Evolutionary conservation across 352 stramenopile genomes (phyloP).

Genomic region (Phytophthora palmivora): DNA sequence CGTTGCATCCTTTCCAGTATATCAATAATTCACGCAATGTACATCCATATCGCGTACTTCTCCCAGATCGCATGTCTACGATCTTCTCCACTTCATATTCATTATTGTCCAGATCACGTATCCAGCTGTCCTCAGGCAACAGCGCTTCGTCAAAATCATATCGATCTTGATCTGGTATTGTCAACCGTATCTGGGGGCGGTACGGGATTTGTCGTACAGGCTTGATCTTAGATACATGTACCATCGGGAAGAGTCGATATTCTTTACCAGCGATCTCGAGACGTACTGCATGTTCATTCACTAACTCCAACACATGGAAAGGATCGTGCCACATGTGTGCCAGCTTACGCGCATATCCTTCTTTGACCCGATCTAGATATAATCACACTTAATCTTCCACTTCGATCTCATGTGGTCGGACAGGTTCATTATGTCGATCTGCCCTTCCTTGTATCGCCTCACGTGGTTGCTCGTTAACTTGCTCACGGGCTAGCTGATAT

Average conservation of each 20-base stretch:
- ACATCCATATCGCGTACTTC: slow-evolving; percentile 6
- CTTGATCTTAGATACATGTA: slow-evolving; percentile 36
- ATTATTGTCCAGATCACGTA: not conserved
- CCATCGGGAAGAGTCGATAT: slow-evolving; percentile 30
- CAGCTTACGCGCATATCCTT: slow-evolving; percentile 28
- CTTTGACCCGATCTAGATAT: slow-evolving; percentile 8
- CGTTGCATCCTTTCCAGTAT: slow-evolving; percentile 16
- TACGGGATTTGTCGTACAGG: not conserved
- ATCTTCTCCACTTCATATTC: slow-evolving; percentile 20
- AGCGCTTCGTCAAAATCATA: slow-evolving; percentile 34
- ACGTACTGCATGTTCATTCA: slow-evolving; percentile 12
- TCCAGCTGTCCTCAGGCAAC: slow-evolving; percentile 26
- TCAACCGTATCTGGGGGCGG: not conserved
- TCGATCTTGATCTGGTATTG: slow-evolving; percentile 6
- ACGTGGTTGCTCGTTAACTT: not conserved
- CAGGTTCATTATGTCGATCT: not conserved
- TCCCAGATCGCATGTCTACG: not conserved
- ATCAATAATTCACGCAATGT: slow-evolving; percentile 10
- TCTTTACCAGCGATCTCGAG: not conserved
- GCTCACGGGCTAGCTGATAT: slow-evolving; percentile 5
- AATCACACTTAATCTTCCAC: not conserved
- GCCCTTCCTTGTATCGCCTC: not conserved
- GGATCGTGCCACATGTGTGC: not conserved
- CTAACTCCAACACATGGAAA: slow-evolving; percentile 12
- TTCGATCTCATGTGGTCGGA: not conserved